Evolutionary conservation across 23 red algal genomes (phyloP), one percentile per base, ranked within the genome.

Genomic region (Gracilaria gracilis): DNA sequence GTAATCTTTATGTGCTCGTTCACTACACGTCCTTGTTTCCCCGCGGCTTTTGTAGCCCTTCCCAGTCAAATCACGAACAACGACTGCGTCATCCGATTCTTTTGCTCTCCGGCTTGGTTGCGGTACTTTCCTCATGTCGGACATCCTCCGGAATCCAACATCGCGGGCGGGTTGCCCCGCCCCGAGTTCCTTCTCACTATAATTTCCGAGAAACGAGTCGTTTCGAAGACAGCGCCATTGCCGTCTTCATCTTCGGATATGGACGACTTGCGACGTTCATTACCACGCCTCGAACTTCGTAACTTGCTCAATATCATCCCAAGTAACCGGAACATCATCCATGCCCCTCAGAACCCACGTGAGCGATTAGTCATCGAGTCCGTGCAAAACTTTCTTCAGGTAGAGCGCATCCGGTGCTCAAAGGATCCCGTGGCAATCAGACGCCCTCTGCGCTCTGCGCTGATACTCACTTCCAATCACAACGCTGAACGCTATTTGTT

Each of bases 341-440:
- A 49, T 40, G 15, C 38, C 23, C 72, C 72, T 50, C 72, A 40
- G 46, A 77, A 29, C 39, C n/a, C 21, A 3, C 72, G 39, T 29
- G 72, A 77, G 46, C 40, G 15, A 48, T 31, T 77, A 35, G 27
- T 77, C 40, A 50, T 77, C 20, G n/a, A 77, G 16, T 77, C 72
- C 11, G 46, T 77, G 29, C 72, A 77, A 46, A 7, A 28, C n/a
- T 49, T 77, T 51, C 42, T 77, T 32, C 72, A 77, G 28, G 72
- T 50, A 77, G 72, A 77, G 20, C 72, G 72, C 46, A 77, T 77
- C 23, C 72, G 72, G 0, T 42, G 72, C 72, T 46, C 72, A 24
- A 77, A 77, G 38, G 72, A 77, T 77, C 72, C 20, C 12, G 16
- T 77, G 46, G 72, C 72, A 46, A 77, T 77, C 72, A 77, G 50